Base-by-base conservation (phyloP, 2,329 filamentous ascomycete species). In the Beauveria scarabaeidicola region DNA sequence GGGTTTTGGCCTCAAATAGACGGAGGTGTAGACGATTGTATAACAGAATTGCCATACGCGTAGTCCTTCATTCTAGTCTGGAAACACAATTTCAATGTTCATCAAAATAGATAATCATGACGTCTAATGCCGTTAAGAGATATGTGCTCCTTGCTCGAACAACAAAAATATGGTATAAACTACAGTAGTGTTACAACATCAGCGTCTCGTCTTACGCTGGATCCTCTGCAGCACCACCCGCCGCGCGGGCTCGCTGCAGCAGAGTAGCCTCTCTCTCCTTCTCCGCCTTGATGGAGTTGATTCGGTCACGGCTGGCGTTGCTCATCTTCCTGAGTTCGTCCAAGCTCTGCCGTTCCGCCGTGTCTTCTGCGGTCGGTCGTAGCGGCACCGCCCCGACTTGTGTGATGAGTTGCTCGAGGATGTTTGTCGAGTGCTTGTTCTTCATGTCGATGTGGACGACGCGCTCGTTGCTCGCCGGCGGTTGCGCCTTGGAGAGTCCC, bases 1-100 rank as follows among this genome's bases (percentile, higher is more conserved):
- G 71, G 92, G 92, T 3, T 97, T 97, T 79, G 91, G 91, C 36
- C 78, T 97, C 71, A 94, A 92, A 71, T 93, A 59, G 21, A n/a
- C n/a, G n/a, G 32, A 17, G 53, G 29, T 19, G 11, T 17, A 40
- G 15, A 9, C 15, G 13, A 9, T 40, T 27, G 4, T 21, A 8
- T 10, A 40, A 40, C 29, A 48, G 29, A 27, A 15, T 21, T 48
- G 44, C 19, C 29, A 40, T 9, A 48, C 3, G 32, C 40, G 38
- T 3, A n/a, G 25, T n/a, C 41, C 32, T 38, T 56, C 21, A 27
- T 23, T 29, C 19, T 47, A 13, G 21, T 40, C 21, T 40, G 43
- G 21, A 44, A 38, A 48, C 19, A 11, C 19, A 47, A 19, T 27
- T 21, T 27, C 21, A 40, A 48, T 27, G 43, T 43, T 41, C n/a